Conservation (phyloP, 2,329 filamentous ascomycete species). For the Seiridium cupressi region DNA sequence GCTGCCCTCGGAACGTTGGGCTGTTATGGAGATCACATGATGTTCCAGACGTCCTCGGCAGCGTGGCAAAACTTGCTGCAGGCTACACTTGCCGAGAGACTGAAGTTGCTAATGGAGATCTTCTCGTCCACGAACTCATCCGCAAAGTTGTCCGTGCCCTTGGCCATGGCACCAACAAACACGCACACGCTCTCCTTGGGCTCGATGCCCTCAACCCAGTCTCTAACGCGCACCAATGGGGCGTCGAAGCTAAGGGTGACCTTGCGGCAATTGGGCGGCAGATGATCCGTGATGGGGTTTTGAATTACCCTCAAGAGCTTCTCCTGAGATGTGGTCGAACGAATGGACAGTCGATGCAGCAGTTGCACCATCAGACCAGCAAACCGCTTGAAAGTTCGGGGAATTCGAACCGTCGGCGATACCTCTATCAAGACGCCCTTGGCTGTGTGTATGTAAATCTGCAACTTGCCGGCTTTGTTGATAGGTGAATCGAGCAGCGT, state of each 20-base stretch:
- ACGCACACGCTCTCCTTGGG: conserved; percentile 93
- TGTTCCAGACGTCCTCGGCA: conserved; percentile 92
- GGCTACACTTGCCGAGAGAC: conserved; percentile 92
- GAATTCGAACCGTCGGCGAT: conserved; percentile 95
- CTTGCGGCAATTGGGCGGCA: conserved; percentile 96
- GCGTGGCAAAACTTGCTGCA: conserved; percentile 99
- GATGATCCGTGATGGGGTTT: conserved; percentile 95
- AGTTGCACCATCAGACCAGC: conserved; percentile 98
- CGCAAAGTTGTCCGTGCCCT: conserved; percentile 92
- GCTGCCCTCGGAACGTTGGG: neutral
- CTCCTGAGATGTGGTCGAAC: conserved; percentile 94
- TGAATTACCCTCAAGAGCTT: conserved; percentile 97
- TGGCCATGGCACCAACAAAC: conserved; percentile 98
- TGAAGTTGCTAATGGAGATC: conserved; percentile 98
- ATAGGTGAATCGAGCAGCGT: conserved; percentile 96
- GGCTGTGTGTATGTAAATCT: conserved; percentile 98
- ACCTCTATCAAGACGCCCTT: conserved; percentile 98
- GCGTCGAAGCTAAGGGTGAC: conserved; percentile 95
- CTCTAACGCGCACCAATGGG: conserved; percentile 79
- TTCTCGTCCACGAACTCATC: conserved; percentile 94
- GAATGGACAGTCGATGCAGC: conserved; percentile 90
- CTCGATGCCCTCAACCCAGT: conserved; percentile 79
- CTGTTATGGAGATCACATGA: conserved; percentile 59
- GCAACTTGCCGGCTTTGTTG: conserved; percentile 96
- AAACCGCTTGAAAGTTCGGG: conserved; percentile 97